Conservation (phyloP, 352 stramenopile species). For the Phytophthora agathidicida region DNA sequence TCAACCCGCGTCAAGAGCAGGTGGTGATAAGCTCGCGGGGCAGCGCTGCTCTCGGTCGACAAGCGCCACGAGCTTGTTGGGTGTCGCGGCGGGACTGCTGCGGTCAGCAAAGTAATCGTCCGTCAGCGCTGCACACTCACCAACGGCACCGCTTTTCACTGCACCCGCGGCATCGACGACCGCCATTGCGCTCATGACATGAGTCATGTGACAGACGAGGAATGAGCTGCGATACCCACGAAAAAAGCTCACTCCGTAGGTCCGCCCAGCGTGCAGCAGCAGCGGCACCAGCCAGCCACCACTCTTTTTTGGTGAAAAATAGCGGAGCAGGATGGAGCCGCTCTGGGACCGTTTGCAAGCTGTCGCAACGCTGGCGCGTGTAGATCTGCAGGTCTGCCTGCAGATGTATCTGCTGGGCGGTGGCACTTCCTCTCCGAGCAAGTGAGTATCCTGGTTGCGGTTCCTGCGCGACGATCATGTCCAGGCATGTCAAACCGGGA, state of each 20-base stretch:
- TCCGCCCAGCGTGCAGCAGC: background rate
- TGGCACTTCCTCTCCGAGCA: constrained; percentile 3
- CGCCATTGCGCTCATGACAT: background rate
- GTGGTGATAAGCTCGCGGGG: constrained; percentile 1
- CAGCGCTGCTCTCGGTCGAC: background rate
- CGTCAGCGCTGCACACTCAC: too few species aligned
- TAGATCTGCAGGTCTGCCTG: constrained; percentile 13
- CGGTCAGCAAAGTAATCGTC: constrained; percentile 1
- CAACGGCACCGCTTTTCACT: background rate
- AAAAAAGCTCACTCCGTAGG: constrained; percentile 20
- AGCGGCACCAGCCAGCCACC: background rate
- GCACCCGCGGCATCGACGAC: background rate
- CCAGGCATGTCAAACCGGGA: too few species aligned
- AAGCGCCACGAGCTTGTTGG: constrained; percentile 19
- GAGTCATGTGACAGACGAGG: constrained; percentile 17
- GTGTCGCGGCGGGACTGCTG: background rate
- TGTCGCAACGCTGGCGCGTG: constrained; percentile 14
- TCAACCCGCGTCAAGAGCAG: constrained; percentile 13
- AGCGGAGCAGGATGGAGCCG: constrained; percentile 3
- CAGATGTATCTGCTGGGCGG: background rate
- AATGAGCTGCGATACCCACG: constrained; percentile 21
- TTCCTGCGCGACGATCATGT: too few species aligned
- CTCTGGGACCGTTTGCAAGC: background rate
- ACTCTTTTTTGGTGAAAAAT: constrained; percentile 25
- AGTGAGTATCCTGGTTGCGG: constrained; percentile 14